These are phyloP conservation scores for Phaffia tasmanica DNA, from an alignment of 768 basidiomycete species.

Conservation along the genomic window DNA sequence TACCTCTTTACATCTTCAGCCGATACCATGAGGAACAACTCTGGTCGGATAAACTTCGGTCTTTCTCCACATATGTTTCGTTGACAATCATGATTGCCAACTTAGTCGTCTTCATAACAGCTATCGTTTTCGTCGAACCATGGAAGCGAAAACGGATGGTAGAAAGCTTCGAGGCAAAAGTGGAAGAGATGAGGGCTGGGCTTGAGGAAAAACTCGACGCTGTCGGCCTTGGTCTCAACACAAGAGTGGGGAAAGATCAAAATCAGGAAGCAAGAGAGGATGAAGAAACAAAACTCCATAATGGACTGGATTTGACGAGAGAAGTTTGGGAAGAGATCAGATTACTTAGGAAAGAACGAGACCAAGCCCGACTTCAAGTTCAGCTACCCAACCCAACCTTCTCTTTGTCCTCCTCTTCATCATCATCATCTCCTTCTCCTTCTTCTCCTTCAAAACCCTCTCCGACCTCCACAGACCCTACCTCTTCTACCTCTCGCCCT, in stretches of 20 bases:
- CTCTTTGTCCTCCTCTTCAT: background rate
- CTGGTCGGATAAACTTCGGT: constrained; percentile 97
- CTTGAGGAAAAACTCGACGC: constrained; percentile 39
- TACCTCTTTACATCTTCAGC: background rate
- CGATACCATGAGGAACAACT: constrained; percentile 57
- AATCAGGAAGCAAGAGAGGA: constrained; percentile 20
- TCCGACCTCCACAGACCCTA: background rate
- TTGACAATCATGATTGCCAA: constrained; percentile 77
- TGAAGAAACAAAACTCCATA: background rate
- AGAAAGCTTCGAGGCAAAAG: constrained; percentile 77
- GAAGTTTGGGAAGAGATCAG: background rate
- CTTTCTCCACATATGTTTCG: constrained; percentile 85
- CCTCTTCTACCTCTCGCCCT: background rate
- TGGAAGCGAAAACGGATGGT: constrained; percentile 85
- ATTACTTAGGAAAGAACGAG: too few species aligned
- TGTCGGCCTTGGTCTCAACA: too few species aligned
- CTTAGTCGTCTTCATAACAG: constrained; percentile 75
- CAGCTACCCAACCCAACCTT: background rate
- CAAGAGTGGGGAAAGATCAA: constrained; percentile 22
- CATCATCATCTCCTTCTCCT: background rate
- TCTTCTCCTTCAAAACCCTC: background rate
- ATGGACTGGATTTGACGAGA: background rate
- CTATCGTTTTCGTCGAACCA: constrained; percentile 85
- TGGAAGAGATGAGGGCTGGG: constrained; percentile 47
- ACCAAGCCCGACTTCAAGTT: background rate